These are phyloP conservation scores for Alternaria gaisen DNA, from an alignment of 2,329 filamentous ascomycete species.

Conservation along the genomic window DNA sequence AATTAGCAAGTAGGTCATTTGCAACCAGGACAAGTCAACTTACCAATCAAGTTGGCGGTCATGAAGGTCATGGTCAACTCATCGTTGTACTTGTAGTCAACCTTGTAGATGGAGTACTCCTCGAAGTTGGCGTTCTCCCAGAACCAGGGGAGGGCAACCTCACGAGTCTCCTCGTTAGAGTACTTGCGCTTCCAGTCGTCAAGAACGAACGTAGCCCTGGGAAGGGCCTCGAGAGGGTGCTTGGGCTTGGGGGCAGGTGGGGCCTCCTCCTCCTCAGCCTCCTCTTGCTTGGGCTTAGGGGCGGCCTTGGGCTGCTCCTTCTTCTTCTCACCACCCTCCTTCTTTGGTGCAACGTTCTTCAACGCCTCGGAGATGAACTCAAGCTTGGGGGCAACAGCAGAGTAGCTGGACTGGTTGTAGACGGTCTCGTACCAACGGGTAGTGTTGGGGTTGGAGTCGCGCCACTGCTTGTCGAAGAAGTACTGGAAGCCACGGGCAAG, in stretches of 20 bases:
- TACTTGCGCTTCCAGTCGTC: slow-evolving; percentile 99
- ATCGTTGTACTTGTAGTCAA: slow-evolving; percentile 99
- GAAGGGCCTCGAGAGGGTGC: slow-evolving; percentile 90
- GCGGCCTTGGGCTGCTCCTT: slow-evolving; percentile 69
- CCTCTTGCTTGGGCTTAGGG: slow-evolving; percentile 62
- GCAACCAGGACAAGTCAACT: slow-evolving; percentile 28
- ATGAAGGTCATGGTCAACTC: slow-evolving; percentile 98
- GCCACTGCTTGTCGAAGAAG: slow-evolving; percentile 93
- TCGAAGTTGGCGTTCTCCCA: slow-evolving; percentile 95
- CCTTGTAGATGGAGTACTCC: slow-evolving; percentile 94
- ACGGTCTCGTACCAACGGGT: slow-evolving; percentile 96
- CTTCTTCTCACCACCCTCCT: slow-evolving; percentile 74
- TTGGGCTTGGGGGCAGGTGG: slow-evolving; percentile 83
- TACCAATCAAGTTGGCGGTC: slow-evolving; percentile 95
- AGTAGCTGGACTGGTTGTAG: slow-evolving; percentile 91
- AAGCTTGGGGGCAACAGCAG: slow-evolving; percentile 77
- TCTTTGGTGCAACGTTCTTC: slow-evolving; percentile 78
- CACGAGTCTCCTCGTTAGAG: slow-evolving; percentile 90
- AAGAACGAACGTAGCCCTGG: slow-evolving; percentile 79
- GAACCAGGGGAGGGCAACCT: slow-evolving; percentile 92
- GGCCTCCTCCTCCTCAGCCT: slow-evolving; percentile 69
- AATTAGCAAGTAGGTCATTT: slow-evolving; percentile 22
- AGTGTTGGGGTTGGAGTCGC: slow-evolving; percentile 81
- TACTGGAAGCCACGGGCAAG: slow-evolving; percentile 88
- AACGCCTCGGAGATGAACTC: slow-evolving; percentile 82